These are phyloP conservation scores for Daldinia sp. DNA, from an alignment of 2,329 filamentous ascomycete genomes.

Conservation along the genomic window DNA sequence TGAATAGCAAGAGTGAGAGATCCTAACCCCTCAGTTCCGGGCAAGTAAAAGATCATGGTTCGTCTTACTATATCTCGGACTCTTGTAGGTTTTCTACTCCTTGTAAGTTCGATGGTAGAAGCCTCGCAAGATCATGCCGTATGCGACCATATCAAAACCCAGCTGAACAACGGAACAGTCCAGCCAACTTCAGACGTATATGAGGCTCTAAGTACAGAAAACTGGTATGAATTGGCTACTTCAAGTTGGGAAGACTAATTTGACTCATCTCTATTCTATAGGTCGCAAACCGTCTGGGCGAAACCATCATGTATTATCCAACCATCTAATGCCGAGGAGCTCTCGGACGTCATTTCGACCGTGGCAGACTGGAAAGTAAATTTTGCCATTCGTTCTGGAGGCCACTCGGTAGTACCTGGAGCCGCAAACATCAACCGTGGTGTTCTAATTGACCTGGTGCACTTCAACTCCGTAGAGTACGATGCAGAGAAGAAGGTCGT, in stretches of 20 bases:
- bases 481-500: slow-evolving; percentile 37
- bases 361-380: slow-evolving; percentile 33
- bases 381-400: slow-evolving; percentile 46
- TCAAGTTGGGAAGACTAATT: neutral
- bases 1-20: slow-evolving; percentile 23
- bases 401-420: slow-evolving; percentile 44
- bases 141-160: slow-evolving; percentile 27
- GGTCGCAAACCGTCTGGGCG: slow-evolving; percentile 46
- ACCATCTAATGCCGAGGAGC: slow-evolving; percentile 36
- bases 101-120: slow-evolving; percentile 17
- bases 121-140: slow-evolving; percentile 26
- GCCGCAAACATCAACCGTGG: slow-evolving; percentile 45
- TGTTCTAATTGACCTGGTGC: slow-evolving; percentile 43
- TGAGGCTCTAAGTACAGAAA: slow-evolving; percentile 37
- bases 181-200: slow-evolving; percentile 28
- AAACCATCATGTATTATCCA: slow-evolving; percentile 45
- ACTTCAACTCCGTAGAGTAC: slow-evolving; percentile 44
- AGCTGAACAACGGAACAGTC: slow-evolving; percentile 31
- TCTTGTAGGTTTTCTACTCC: slow-evolving; percentile 20
- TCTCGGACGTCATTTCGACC: slow-evolving; percentile 40
- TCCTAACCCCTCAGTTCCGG: slow-evolving; percentile 19
- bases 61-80: slow-evolving; percentile 17
- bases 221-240: slow-evolving; percentile 25
- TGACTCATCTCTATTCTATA: slow-evolving; percentile 23
- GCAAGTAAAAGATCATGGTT: slow-evolving; percentile 25